Conservation (phyloP, 345 rosid species). For the Citrus inodora region DNA sequence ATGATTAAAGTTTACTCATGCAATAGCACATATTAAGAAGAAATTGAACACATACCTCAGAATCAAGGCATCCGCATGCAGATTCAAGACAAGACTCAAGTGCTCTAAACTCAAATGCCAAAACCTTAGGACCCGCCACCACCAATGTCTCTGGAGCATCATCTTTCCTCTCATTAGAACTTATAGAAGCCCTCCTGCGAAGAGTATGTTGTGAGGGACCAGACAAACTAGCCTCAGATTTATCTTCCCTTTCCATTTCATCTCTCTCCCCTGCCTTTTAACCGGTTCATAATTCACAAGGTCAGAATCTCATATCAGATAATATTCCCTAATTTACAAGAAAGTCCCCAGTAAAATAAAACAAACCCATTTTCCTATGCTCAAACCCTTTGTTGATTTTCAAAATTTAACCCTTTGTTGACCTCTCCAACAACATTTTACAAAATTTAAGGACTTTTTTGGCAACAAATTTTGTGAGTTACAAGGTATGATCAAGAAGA, state of each 20-base stretch:
- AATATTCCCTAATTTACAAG: background rate
- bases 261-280: constrained; percentile 1
- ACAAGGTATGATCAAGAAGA: background rate
- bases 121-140: constrained; percentile 31
- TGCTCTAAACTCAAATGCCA: constrained; percentile 71
- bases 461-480: no score
- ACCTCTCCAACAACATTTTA: no score
- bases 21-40: background rate
- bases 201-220: background rate
- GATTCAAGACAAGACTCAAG: constrained; percentile 80
- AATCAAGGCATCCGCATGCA: constrained; percentile 65
- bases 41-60: constrained; percentile 42
- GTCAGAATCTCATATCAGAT: background rate
- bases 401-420: no score
- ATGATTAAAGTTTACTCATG: background rate
- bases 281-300: background rate
- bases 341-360: background rate
- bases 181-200: background rate
- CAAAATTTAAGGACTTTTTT: no score
- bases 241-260: background rate
- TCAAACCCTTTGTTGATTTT: no score
- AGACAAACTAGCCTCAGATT: background rate
- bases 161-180: no score
- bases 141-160: background rate
- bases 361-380: no score